Percentiles rank a stretch among this genome's conserved stretches.
These are phyloP conservation scores for Pythium utonaiense DNA, from an alignment of 352 stramenopile genomes.

Conservation along the genomic window DNA sequence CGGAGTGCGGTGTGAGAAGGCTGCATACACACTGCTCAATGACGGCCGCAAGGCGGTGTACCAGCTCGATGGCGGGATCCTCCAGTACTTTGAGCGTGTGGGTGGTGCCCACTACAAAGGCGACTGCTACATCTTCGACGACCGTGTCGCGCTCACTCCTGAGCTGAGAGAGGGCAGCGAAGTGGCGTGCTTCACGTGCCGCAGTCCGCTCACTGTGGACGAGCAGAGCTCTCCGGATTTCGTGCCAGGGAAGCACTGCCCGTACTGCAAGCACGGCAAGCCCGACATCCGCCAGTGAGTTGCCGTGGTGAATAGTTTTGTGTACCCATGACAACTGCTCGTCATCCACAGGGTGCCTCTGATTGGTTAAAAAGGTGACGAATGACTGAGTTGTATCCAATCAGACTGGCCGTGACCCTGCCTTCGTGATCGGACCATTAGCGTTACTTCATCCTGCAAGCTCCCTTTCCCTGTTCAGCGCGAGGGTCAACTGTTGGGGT, in stretches of 20 bases:
- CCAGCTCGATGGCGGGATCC: constrained; percentile 70
- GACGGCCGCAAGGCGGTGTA: constrained; percentile 57
- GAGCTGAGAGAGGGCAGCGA: constrained; percentile 41
- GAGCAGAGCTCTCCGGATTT: constrained; percentile 48
- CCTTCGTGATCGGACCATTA: not conserved
- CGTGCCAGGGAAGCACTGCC: constrained; percentile 37
- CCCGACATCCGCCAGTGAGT: constrained; percentile 31
- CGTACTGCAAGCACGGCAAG: constrained; percentile 56
- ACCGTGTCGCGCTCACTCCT: constrained; percentile 64
- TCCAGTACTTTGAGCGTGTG: constrained; percentile 80
- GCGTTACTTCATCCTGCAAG: not conserved
- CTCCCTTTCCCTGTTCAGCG: not conserved
- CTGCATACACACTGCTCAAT: constrained; percentile 57
- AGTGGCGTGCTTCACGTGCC: constrained; percentile 52
- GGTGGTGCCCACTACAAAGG: constrained; percentile 62
- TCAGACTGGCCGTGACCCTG: not conserved
- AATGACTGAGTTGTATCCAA: not conserved
- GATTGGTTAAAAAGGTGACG: too few relatives aligned
- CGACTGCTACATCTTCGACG: constrained; percentile 82
- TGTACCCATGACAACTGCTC: not conserved
- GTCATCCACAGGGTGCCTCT: too few relatives aligned
- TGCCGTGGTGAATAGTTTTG: constrained; percentile 20
- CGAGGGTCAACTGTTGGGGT: not conserved
- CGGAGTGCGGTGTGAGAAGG: constrained; percentile 72
- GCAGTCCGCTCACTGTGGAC: constrained; percentile 46